A percentile compares a stretch with the other conserved stretches of the same genome.
phyloP scores from a whole-genome alignment of 257 asterid genomes.

The Rauvolfia tetraphylla region DNA sequence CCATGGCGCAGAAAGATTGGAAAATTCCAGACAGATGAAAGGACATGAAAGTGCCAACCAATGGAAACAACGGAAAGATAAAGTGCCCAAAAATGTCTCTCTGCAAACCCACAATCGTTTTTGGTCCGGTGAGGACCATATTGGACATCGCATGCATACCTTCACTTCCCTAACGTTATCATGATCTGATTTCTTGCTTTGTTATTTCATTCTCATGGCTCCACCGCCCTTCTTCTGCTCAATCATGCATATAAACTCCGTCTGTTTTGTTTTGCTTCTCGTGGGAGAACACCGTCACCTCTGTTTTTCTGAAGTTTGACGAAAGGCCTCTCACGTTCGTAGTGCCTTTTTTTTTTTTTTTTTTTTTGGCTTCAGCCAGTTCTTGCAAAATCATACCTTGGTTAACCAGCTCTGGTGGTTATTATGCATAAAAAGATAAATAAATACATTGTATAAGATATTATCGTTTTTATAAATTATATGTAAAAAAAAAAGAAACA shows the following conservation, averaged over 20 bases:
- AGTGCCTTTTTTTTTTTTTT: neutral
- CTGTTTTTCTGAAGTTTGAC: neutral
- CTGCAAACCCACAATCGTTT: slow-evolving; percentile 12
- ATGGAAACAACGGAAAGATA: slow-evolving; percentile 5
- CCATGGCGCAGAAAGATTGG: neutral
- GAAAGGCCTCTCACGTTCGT: slow-evolving; percentile 5
- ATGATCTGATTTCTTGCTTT: neutral
- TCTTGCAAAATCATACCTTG: neutral
- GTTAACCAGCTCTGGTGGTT: neutral
- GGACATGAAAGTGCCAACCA: slow-evolving; percentile 1
- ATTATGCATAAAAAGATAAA: too few relatives aligned
- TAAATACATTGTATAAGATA: too few relatives aligned
- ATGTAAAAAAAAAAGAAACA: too few relatives aligned
- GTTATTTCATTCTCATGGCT: slow-evolving; percentile 14
- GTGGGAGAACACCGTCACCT: neutral
- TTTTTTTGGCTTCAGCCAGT: neutral
- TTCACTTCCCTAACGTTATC: neutral
- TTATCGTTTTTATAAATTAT: too few relatives aligned
- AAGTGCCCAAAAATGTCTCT: too few relatives aligned
- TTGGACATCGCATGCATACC: slow-evolving; percentile 15
- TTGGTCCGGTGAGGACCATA: slow-evolving; percentile 3
- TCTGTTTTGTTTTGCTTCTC: neutral
- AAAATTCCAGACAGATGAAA: slow-evolving; percentile 9
- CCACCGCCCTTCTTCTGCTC: neutral
- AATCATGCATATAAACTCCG: slow-evolving; percentile 5